Conservation (phyloP, 192 early-diverging fungal genomes). For the Coemansia sp. region DNA sequence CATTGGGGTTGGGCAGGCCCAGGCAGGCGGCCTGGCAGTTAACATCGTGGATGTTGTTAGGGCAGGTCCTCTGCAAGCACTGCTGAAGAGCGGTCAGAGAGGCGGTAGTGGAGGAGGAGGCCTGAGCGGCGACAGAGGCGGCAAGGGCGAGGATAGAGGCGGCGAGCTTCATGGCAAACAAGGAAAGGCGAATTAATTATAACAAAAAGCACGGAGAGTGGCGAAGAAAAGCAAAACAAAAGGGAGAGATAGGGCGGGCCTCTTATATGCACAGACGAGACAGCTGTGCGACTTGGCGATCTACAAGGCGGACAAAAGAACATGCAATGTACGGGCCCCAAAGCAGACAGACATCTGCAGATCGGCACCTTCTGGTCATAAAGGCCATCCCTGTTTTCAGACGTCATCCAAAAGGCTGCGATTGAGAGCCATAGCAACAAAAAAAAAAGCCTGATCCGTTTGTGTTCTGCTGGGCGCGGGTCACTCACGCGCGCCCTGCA, state of each 20-base stretch:
- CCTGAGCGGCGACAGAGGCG: conserved; percentile 19
- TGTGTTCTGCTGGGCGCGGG: neutral
- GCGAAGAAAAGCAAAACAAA: neutral
- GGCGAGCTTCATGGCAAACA: conserved; percentile 42
- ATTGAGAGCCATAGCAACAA: neutral
- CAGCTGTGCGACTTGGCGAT: neutral
- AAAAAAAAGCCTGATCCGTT: neutral
- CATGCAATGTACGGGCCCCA: neutral
- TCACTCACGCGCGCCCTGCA: neutral
- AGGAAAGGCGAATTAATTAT: neutral
- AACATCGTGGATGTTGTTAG: conserved; percentile 20
- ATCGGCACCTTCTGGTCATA: neutral
- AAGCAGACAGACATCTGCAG: neutral
- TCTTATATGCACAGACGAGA: neutral
- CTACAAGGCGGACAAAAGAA: neutral
- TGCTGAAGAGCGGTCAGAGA: conserved; percentile 27
- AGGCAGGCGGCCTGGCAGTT: conserved; percentile 52
- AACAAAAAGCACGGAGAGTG: conserved; percentile 10
- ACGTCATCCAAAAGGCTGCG: neutral
- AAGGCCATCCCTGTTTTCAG: neutral
- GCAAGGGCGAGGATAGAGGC: conserved; percentile 26
- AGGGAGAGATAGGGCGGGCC: neutral
- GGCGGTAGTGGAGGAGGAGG: conserved; percentile 19
- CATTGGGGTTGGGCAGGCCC: conserved; percentile 43
- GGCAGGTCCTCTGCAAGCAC: conserved; percentile 41